phyloP scores from a whole-genome alignment of 140 eudicot species.

The Senecio squalidus region DNA sequence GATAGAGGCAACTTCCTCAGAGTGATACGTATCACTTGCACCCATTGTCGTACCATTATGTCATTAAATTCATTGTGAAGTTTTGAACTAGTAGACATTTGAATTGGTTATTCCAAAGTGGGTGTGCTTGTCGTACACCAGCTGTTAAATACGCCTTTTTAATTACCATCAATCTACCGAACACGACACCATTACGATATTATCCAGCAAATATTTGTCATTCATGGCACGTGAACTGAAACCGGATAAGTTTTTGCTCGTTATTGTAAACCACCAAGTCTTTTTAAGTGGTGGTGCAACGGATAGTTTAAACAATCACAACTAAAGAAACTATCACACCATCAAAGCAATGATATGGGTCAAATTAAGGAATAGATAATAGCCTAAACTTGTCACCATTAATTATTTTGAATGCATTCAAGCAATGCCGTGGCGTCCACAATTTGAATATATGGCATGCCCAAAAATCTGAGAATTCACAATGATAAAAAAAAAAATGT shows the following conservation, averaged over 20 bases:
- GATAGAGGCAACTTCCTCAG: no score
- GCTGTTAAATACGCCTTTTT: no score
- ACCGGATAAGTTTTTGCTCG: background rate
- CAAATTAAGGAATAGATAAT: conserved; percentile 7
- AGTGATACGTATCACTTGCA: no score
- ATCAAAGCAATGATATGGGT: background rate
- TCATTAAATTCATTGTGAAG: no score
- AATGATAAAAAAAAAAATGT: conserved; percentile 15
- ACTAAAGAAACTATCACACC: background rate
- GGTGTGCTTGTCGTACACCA: no score
- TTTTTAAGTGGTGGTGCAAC: background rate
- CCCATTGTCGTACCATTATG: no score
- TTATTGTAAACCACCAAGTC: background rate
- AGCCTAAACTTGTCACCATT: conserved; percentile 18
- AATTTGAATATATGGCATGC: conserved; percentile 34
- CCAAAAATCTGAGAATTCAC: conserved; percentile 19
- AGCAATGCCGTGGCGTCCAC: conserved; percentile 27
- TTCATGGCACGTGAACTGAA: no score
- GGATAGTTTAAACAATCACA: background rate
- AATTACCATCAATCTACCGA: no score
- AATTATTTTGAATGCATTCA: conserved; percentile 26
- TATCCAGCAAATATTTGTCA: no score
- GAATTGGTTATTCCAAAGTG: no score
- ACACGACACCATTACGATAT: no score
- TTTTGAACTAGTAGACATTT: no score